Evolutionary conservation across 202 grass and related monocot genomes (phyloP), one percentile per base, ranked within the genome.

Genomic region (Thinopyrum obtusiflorum): DNA sequence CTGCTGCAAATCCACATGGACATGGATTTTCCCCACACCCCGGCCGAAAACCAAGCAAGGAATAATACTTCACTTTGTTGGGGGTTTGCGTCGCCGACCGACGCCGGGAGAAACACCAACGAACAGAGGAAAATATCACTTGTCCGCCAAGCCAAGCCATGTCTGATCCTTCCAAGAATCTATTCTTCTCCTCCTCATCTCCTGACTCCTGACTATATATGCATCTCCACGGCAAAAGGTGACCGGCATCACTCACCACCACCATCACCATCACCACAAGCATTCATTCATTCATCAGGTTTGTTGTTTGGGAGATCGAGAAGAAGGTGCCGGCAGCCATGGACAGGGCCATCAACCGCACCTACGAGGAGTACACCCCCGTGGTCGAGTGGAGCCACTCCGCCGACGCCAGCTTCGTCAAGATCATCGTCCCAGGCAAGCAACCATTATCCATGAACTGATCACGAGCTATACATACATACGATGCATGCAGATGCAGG

Each of bases 401-500:
- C 86, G 59, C 33, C 65, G 89, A 88, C n/a, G 82, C 77, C 82
- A 83, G 81, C 26, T 5, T 49, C 82, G 65, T 78, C 78, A 88
- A 42, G 73, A 73, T 88, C 59, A 21, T 10, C 9, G 86, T 91
- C 78, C 86, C 82, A 88, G 86, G 89, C 86, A 88, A 88, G 89
- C 75, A 75, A 21, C 18, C n/a, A 32, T 13, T 9, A 44, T 4
- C 12, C 44, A n/a, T n/a, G n/a, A n/a, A n/a, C n/a, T n/a, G n/a
- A n/a, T n/a, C n/a, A n/a, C n/a, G n/a, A n/a, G n/a, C n/a, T n/a
- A n/a, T n/a, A n/a, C n/a, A n/a, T n/a, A n/a, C n/a, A n/a, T n/a
- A n/a, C n/a, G n/a, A n/a, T n/a, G n/a, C n/a, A n/a, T n/a, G n/a
- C n/a, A n/a, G n/a, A n/a, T n/a, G n/a, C n/a, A n/a, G n/a, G n/a